Percentiles rank a stretch among this genome's conserved stretches.
phyloP scores from a whole-genome alignment of 371 early-diverging fungal genomes.

The Mortierella sp. region DNA sequence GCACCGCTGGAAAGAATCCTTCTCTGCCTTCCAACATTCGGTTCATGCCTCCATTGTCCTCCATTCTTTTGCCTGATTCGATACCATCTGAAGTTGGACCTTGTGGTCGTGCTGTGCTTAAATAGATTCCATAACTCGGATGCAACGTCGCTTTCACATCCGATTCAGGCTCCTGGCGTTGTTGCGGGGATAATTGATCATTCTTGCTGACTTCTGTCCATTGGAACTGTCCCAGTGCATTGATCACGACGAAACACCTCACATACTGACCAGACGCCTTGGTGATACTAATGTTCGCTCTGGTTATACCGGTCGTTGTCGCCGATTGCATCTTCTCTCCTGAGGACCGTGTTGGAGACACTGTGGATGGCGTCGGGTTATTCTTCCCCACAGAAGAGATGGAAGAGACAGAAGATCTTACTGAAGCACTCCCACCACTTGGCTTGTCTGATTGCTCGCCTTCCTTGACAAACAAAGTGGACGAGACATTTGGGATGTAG shows the following conservation, averaged over 20 bases:
- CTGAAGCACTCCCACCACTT: neutral
- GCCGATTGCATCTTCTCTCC: constrained; percentile 1
- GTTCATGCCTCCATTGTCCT: neutral
- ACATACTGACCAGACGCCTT: constrained; percentile 47
- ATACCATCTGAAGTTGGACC: too few relatives aligned
- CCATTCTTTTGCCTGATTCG: too few relatives aligned
- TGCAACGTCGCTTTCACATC: neutral
- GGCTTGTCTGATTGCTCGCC: neutral
- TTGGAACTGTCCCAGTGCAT: constrained; percentile 40
- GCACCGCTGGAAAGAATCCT: constrained; percentile 7
- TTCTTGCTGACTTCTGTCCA: constrained; percentile 38
- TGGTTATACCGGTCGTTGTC: too few relatives aligned
- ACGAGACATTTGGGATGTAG: constrained; percentile 22
- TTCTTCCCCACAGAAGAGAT: constrained; percentile 12
- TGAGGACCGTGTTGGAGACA: neutral
- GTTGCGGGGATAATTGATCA: neutral
- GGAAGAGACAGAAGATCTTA: too few relatives aligned
- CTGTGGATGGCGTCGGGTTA: constrained; percentile 9
- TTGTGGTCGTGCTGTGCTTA: too few relatives aligned
- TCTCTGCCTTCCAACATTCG: neutral
- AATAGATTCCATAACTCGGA: constrained; percentile 15
- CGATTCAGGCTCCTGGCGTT: neutral
- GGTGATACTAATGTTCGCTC: constrained; percentile 27
- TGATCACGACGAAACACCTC: constrained; percentile 39
- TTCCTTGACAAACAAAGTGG: neutral